phyloP scores from a whole-genome alignment of 768 basidiomycete genomes.

The Punctularia strigosozonata region DNA sequence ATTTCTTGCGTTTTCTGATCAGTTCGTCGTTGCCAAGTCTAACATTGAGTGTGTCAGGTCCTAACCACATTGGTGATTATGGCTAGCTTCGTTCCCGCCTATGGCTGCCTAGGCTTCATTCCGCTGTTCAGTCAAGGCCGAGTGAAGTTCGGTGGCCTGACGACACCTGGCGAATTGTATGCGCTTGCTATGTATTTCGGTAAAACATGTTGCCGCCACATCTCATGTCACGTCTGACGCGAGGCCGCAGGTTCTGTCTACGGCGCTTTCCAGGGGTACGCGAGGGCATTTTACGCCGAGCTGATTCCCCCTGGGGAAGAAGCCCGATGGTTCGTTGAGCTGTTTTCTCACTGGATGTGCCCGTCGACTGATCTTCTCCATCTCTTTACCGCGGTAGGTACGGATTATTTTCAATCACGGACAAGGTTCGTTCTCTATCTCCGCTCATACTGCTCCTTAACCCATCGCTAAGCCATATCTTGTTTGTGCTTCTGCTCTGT shows the following conservation, averaged over 20 bases:
- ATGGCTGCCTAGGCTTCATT: conserved; percentile 76
- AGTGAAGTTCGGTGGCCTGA: conserved; percentile 58
- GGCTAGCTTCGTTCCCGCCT: conserved; percentile 59
- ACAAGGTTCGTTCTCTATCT: conserved; percentile 42
- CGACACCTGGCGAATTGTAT: conserved; percentile 78
- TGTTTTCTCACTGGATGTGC: not conserved
- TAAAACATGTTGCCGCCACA: conserved; percentile 17
- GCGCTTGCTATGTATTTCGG: conserved; percentile 76
- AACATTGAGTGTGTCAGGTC: too few species aligned
- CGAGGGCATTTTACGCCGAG: conserved; percentile 78
- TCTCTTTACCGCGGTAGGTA: conserved; percentile 24
- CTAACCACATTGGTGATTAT: conserved; percentile 57
- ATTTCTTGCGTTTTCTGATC: too few species aligned
- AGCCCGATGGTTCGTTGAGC: conserved; percentile 59
- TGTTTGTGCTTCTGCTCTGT: conserved; percentile 4
- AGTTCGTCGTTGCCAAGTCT: too few species aligned
- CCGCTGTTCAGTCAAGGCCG: conserved; percentile 28
- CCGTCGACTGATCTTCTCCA: not conserved
- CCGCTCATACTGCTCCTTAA: conserved; percentile 1
- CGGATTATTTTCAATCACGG: conserved; percentile 81
- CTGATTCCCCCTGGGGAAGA: conserved; percentile 82
- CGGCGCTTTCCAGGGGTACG: conserved; percentile 87
- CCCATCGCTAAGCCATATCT: not conserved
- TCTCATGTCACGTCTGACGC: not conserved
- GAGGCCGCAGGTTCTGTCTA: conserved; percentile 42